Evolutionary conservation across 148 eudicot genomes (phyloP).

Genomic region (Silene conica): DNA sequence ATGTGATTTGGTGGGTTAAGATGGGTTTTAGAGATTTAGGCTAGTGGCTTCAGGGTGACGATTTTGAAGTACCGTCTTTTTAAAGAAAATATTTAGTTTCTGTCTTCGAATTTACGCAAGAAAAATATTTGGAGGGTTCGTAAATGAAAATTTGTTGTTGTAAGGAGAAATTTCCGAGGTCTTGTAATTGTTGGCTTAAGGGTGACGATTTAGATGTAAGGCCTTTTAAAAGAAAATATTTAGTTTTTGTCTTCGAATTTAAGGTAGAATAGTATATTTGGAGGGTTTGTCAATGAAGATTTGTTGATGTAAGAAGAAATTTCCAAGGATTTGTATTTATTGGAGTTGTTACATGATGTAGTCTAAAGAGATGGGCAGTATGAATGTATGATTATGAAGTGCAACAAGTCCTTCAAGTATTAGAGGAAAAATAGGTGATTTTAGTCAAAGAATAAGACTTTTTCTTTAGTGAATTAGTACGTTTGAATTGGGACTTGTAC

Average conservation of each 20-base stretch:
- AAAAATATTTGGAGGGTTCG: neutral
- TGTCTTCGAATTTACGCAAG: neutral
- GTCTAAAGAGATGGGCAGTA: conserved; percentile 2
- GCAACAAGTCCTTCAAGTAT: neutral
- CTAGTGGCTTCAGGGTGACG: neutral
- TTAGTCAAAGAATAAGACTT: conserved; percentile 13
- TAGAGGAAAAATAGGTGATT: neutral
- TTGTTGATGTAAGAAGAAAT: no score
- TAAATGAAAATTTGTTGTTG: neutral
- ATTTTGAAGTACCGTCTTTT: conserved; percentile 1
- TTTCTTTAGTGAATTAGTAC: neutral
- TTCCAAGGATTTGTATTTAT: no score
- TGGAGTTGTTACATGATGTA: neutral
- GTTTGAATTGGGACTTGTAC: neutral
- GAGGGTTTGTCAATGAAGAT: no score
- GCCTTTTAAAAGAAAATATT: no score
- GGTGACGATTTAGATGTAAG: no score
- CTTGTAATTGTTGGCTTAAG: neutral
- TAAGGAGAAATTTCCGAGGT: neutral
- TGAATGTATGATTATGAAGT: neutral
- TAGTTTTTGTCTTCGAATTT: no score
- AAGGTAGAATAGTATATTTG: no score
- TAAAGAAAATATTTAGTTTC: neutral
- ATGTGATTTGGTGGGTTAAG: conserved; percentile 14
- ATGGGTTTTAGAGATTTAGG: neutral